phyloP scores from a whole-genome alignment of 75 land plant genomes.

The Chamaecyparis obtusa region DNA sequence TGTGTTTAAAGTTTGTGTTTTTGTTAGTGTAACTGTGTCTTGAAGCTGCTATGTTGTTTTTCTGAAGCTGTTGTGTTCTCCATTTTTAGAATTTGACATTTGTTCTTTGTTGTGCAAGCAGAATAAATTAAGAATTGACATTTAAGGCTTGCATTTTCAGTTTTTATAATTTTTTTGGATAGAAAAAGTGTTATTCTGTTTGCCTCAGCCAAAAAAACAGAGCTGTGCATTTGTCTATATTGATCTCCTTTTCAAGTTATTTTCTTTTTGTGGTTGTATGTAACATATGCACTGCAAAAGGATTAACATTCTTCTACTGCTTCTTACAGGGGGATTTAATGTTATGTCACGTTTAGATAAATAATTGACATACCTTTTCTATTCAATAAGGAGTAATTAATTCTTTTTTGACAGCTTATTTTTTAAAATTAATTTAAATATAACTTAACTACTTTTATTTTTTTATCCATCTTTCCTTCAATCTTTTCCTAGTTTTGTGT shows the following conservation, averaged over 20 bases:
- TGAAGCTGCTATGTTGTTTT: no score
- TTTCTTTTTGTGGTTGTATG: neutral
- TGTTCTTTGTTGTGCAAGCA: neutral
- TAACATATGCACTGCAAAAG: neutral
- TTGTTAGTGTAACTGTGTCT: neutral
- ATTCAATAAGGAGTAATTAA: neutral
- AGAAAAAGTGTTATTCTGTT: neutral
- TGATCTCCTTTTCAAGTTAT: neutral
- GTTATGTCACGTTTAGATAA: neutral
- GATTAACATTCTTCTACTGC: neutral
- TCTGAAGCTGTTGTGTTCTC: neutral
- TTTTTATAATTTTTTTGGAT: neutral
- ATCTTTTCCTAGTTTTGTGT: no score
- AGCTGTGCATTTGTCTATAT: neutral
- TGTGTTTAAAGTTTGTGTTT: no score
- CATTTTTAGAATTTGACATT: neutral
- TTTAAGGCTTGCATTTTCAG: neutral
- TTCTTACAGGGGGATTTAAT: neutral
- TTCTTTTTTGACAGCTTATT: neutral
- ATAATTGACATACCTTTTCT: neutral
- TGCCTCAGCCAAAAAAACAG: neutral
- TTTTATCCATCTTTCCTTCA: no score
- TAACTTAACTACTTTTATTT: no score
- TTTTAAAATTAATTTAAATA: no score
- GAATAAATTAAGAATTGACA: neutral